Conservation (phyloP, 352 stramenopile species). For the Saprolegnia diclina region DNA sequence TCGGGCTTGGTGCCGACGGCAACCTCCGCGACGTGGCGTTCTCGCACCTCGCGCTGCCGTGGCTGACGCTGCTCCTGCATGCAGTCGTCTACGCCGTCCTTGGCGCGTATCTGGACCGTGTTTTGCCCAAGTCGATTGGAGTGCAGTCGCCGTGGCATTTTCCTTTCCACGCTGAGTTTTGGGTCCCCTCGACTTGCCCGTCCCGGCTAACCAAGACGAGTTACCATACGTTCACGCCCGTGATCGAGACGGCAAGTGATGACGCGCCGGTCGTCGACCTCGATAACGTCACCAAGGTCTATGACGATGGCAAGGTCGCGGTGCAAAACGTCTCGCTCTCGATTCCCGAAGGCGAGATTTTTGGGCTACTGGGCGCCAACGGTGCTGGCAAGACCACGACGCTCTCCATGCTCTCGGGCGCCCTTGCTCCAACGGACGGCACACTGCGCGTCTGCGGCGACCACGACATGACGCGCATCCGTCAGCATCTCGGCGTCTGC, state of each 20-base stretch:
- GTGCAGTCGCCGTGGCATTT: conserved; percentile 93
- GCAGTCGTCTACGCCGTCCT: conserved; percentile 83
- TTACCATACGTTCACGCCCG: conserved; percentile 22
- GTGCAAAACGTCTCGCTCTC: conserved; percentile 81
- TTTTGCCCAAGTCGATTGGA: conserved; percentile 89
- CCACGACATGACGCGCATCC: conserved; percentile 33
- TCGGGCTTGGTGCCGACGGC: conserved; percentile 46
- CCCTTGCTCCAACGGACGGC: conserved; percentile 72
- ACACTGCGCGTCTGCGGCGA: conserved; percentile 29
- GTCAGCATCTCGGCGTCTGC: conserved; percentile 58
- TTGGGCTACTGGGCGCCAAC: conserved; percentile 91
- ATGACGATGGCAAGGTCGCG: conserved; percentile 69
- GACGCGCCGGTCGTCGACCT: conserved; percentile 41
- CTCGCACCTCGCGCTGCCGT: conserved; percentile 36
- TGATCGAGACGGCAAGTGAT: conserved; percentile 16
- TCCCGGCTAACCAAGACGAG: not conserved
- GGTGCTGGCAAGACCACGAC: conserved; percentile 95
- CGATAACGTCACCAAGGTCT: conserved; percentile 52
- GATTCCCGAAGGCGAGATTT: conserved; percentile 88
- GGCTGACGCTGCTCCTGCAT: conserved; percentile 71
- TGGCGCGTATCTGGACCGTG: conserved; percentile 91
- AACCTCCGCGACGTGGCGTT: conserved; percentile 42
- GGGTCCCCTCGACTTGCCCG: conserved; percentile 37
- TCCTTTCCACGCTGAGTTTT: conserved; percentile 78
- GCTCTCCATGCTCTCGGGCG: conserved; percentile 93